phyloP scores from a whole-genome alignment of 768 basidiomycete genomes.

The Galerina marginata region DNA sequence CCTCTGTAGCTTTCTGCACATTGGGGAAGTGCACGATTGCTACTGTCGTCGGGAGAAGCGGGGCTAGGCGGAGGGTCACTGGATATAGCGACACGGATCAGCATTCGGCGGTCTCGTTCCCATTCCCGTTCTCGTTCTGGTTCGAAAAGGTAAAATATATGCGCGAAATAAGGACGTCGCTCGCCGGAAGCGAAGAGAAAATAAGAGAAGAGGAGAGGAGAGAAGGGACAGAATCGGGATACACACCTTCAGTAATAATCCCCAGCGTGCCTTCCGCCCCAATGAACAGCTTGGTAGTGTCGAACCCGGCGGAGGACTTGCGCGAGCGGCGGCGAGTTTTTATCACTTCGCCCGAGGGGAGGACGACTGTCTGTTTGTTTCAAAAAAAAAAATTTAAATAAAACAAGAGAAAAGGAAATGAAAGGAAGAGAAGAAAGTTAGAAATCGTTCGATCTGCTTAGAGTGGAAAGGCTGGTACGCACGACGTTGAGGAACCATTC shows the following conservation, averaged over 20 bases:
- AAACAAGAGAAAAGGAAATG: too few relatives aligned
- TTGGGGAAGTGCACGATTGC: slow-evolving; percentile 84
- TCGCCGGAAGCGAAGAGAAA: too few relatives aligned
- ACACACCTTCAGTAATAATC: slow-evolving; percentile 90
- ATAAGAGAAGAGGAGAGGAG: background rate
- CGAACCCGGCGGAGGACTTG: slow-evolving; percentile 90
- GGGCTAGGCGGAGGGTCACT: slow-evolving; percentile 85
- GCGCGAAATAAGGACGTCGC: background rate
- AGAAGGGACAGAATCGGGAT: too few relatives aligned
- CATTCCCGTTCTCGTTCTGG: too few relatives aligned
- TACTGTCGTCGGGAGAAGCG: slow-evolving; percentile 80
- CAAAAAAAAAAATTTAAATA: too few relatives aligned
- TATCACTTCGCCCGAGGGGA: slow-evolving; percentile 88
- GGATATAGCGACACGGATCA: too few relatives aligned
- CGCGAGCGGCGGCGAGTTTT: slow-evolving; percentile 81
- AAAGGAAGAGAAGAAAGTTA: too few relatives aligned
- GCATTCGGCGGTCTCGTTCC: too few relatives aligned
- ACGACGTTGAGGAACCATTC: slow-evolving; percentile 93
- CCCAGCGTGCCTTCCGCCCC: slow-evolving; percentile 84
- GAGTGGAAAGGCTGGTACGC: slow-evolving; percentile 12
- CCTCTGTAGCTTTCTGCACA: slow-evolving; percentile 74
- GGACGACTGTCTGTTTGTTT: slow-evolving; percentile 76
- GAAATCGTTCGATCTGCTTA: too few relatives aligned
- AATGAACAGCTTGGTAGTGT: slow-evolving; percentile 84
- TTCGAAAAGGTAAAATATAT: too few relatives aligned